phyloP scores from a whole-genome alignment of 1,139 yeast species.

The Debaryomyces sp. region DNA sequence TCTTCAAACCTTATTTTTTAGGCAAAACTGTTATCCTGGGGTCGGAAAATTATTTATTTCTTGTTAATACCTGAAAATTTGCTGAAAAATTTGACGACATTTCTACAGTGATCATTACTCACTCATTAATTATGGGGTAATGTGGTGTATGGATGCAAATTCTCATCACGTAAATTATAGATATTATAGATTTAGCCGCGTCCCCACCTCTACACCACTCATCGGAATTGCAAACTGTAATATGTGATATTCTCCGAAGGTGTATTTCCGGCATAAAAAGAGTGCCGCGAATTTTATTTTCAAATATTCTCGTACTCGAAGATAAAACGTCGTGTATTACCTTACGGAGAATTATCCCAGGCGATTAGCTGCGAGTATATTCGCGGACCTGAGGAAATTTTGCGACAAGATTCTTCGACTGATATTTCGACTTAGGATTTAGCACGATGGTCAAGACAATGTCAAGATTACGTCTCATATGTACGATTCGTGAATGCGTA shows the following conservation, averaged over 20 bases:
- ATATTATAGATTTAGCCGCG: not conserved
- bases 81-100: not conserved
- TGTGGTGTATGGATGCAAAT: not conserved
- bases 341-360: not conserved
- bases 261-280: not conserved
- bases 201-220: not conserved
- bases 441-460: too few species aligned
- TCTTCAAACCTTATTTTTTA: not conserved
- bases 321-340: not conserved
- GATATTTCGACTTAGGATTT: not conserved
- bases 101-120: not conserved
- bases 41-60: not conserved
- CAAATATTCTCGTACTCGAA: not conserved
- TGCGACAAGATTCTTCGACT: not conserved
- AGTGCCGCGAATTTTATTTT: not conserved
- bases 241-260: not conserved
- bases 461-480: not conserved
- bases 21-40: not conserved
- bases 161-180: not conserved
- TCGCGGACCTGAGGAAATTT: not conserved
- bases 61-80: not conserved
- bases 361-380: not conserved
- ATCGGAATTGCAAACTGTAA: not conserved
- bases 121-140: not conserved
- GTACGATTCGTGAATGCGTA: not conserved